Evolutionary conservation across 192 early-diverging fungal species (phyloP).

Genomic region (Backusella australiensis): DNA sequence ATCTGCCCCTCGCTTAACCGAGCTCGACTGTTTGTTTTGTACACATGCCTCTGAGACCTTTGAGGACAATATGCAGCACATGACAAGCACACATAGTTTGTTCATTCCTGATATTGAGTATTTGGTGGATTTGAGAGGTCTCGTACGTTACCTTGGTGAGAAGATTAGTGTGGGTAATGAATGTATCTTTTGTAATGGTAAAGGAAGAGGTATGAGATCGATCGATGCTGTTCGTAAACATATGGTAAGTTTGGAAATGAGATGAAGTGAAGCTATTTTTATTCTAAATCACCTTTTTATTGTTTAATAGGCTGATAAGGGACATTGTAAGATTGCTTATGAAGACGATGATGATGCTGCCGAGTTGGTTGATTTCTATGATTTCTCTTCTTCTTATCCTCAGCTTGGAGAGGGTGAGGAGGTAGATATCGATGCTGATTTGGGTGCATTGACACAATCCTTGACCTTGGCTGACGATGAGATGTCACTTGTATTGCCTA

Average conservation of each 20-base stretch:
- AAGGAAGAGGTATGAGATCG: constrained; percentile 76
- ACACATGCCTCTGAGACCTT: constrained; percentile 58
- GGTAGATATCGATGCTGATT: constrained; percentile 45
- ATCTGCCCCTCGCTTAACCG: constrained; percentile 60
- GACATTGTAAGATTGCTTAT: constrained; percentile 96
- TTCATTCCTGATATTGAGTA: constrained; percentile 98
- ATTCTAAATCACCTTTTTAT: background rate
- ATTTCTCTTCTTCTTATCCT: constrained; percentile 87
- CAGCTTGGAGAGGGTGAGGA: constrained; percentile 43
- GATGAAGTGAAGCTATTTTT: background rate
- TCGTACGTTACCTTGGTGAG: constrained; percentile 90
- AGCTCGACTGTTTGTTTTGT: constrained; percentile 93
- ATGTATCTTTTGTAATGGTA: constrained; percentile 94
- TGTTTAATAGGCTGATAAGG: constrained; percentile 69
- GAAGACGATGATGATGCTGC: constrained; percentile 87
- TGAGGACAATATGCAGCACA: constrained; percentile 85
- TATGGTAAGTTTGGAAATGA: constrained; percentile 59
- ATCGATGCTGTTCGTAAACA: constrained; percentile 93
- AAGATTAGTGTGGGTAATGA: constrained; percentile 95
- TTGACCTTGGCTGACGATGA: constrained; percentile 72
- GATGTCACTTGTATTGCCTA: constrained; percentile 85
- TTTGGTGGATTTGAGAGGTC: constrained; percentile 81
- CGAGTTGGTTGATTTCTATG: constrained; percentile 95
- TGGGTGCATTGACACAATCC: constrained; percentile 33
- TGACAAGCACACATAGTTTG: constrained; percentile 87